Evolutionary conservation across 768 basidiomycete genomes (phyloP).

Genomic region (Amylocystis lapponica): DNA sequence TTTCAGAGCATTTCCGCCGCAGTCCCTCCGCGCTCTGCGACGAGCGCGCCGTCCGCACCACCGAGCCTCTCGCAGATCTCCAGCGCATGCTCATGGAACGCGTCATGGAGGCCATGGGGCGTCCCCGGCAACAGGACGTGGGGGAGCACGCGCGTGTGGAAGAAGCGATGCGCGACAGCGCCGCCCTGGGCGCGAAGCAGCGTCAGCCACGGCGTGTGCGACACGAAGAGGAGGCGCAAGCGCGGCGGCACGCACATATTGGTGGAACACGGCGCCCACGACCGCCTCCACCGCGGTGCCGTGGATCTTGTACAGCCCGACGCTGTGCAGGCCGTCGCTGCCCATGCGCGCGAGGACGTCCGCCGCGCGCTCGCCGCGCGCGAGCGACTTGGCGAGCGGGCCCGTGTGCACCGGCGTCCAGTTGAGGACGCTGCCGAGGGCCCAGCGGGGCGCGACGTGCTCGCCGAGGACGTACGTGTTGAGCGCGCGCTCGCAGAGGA

Average conservation of each 20-base stretch:
- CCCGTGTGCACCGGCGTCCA: constrained; percentile 53
- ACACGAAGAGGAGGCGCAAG: neutral
- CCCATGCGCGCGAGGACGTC: constrained; percentile 1
- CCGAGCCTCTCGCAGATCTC: constrained; percentile 45
- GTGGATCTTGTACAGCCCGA: constrained; percentile 73
- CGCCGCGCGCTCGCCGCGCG: constrained; percentile 21
- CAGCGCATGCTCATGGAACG: constrained; percentile 44
- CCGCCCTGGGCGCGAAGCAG: constrained; percentile 29
- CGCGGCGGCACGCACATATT: constrained; percentile 59
- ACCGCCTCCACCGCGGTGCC: constrained; percentile 74
- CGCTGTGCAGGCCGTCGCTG: constrained; percentile 24
- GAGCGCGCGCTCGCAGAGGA: constrained; percentile 48
- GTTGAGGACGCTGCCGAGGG: constrained; percentile 62
- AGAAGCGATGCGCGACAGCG: constrained; percentile 31
- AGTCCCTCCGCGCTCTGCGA: no score
- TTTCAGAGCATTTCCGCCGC: no score
- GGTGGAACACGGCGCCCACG: constrained; percentile 70
- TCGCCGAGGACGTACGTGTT: constrained; percentile 72
- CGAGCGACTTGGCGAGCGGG: constrained; percentile 11
- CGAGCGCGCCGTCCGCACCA: constrained; percentile 35
- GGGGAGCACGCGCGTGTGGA: constrained; percentile 39
- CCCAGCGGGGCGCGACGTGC: constrained; percentile 71
- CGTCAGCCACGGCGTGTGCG: neutral
- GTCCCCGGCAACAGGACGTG: constrained; percentile 25
- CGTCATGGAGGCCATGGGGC: constrained; percentile 28